A percentile compares a stretch with the other conserved stretches of the same genome.
Evolutionary conservation across 2,329 filamentous ascomycete species (phyloP).

Genomic region (Remersonia thermophila): DNA sequence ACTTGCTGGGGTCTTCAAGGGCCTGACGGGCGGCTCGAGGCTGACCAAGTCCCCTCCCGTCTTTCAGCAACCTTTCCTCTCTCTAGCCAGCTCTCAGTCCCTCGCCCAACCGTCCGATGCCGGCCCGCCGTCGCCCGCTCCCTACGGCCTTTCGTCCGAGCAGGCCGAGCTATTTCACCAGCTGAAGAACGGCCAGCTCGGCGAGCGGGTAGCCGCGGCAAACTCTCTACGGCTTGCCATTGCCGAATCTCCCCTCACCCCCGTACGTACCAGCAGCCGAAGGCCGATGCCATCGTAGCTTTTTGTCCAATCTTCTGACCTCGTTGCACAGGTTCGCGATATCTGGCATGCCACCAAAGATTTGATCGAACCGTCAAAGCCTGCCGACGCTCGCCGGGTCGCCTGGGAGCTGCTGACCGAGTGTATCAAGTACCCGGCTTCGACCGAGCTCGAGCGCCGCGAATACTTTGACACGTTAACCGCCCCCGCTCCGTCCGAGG

Average conservation of each 20-base stretch:
- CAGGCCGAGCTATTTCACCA: slow-evolving; percentile 43
- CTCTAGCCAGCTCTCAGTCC: slow-evolving; percentile 22
- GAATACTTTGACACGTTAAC: slow-evolving; percentile 54
- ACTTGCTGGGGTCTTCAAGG: slow-evolving; percentile 52
- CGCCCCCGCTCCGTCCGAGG: slow-evolving; percentile 42
- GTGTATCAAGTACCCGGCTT: slow-evolving; percentile 49
- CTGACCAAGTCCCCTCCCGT: slow-evolving; percentile 38
- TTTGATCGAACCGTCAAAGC: slow-evolving; percentile 45
- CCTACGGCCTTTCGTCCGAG: slow-evolving; percentile 35
- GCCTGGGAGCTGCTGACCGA: slow-evolving; percentile 55
- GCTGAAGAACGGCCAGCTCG: slow-evolving; percentile 38
- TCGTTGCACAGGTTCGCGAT: slow-evolving; percentile 32
- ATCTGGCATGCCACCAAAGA: slow-evolving; percentile 58
- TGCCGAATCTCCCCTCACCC: slow-evolving; percentile 45
- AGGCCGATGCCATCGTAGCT: no score
- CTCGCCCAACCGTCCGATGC: slow-evolving; percentile 34
- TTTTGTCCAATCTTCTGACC: no score
- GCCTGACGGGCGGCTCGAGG: slow-evolving; percentile 41
- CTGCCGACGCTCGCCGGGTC: slow-evolving; percentile 40
- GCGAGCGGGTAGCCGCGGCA: slow-evolving; percentile 45
- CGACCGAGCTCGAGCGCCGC: slow-evolving; percentile 53
- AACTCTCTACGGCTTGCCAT: slow-evolving; percentile 44
- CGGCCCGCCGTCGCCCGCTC: slow-evolving; percentile 22
- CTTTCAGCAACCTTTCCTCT: slow-evolving; percentile 27
- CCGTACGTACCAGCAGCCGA: slow-evolving; percentile 25